These are phyloP conservation scores for Trebouxia sp. DNA, from an alignment of 139 green algal species.

Conservation along the genomic window DNA sequence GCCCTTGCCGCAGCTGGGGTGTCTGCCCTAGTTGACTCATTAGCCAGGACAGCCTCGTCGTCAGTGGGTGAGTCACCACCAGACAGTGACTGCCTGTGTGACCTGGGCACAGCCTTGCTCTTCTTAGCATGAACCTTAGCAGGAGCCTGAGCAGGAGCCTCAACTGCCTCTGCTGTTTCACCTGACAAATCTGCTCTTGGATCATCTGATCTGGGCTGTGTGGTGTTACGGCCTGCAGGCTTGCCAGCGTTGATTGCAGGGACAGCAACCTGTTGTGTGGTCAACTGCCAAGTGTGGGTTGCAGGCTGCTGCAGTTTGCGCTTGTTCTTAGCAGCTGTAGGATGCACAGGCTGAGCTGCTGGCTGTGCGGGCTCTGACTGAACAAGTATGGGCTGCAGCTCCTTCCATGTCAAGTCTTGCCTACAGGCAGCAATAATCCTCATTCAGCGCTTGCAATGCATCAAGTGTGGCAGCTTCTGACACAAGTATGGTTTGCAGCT, in stretches of 20 bases:
- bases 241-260: neutral
- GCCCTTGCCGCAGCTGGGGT: neutral
- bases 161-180: neutral
- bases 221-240: neutral
- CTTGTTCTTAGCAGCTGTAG: neutral
- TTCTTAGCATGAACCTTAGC: neutral
- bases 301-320: neutral
- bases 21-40: neutral
- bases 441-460: neutral
- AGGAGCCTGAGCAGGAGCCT: neutral
- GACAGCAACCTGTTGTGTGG: neutral
- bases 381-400: conserved; percentile 19
- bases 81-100: neutral
- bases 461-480: neutral
- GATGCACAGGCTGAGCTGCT: neutral
- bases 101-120: neutral
- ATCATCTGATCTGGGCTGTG: neutral
- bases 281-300: neutral
- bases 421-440: neutral
- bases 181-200: neutral
- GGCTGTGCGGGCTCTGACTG: neutral
- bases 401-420: conserved; percentile 20
- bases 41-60: neutral
- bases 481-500: neutral
- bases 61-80: neutral